Conservation (phyloP, 169 alveolate species). For the Cryptosporidium sp. region DNA sequence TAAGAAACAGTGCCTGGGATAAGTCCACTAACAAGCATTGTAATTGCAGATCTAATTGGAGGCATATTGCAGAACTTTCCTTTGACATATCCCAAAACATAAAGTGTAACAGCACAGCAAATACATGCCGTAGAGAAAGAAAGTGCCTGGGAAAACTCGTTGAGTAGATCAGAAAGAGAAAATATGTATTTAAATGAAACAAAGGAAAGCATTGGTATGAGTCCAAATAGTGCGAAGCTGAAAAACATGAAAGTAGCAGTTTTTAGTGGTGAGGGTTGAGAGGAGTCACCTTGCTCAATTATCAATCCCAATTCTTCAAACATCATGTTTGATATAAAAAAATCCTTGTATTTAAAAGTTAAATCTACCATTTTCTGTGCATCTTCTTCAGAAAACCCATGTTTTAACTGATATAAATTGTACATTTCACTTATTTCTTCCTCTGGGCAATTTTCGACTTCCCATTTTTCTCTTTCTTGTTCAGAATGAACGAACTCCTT, state of each 20-base stretch:
- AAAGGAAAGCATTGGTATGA: slow-evolving; percentile 88
- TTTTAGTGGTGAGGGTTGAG: slow-evolving; percentile 72
- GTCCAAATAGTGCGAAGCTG: slow-evolving; percentile 88
- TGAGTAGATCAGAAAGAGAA: slow-evolving; percentile 58
- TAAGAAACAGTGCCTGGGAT: slow-evolving; percentile 86
- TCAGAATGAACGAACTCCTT: slow-evolving; percentile 84
- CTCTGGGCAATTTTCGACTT: slow-evolving; percentile 90
- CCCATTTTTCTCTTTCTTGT: slow-evolving; percentile 88
- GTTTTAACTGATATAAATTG: slow-evolving; percentile 86
- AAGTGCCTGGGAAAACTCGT: slow-evolving; percentile 31
- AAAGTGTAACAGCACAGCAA: slow-evolving; percentile 82
- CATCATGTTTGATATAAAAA: slow-evolving; percentile 92
- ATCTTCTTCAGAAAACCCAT: slow-evolving; percentile 87
- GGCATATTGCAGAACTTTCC: slow-evolving; percentile 85
- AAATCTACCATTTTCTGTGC: slow-evolving; percentile 88
- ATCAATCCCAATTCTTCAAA: slow-evolving; percentile 91
- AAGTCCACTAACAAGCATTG: slow-evolving; percentile 85
- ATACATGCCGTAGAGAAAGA: slow-evolving; percentile 83
- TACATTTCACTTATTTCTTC: slow-evolving; percentile 90
- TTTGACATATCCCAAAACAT: slow-evolving; percentile 84
- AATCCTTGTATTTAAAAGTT: slow-evolving; percentile 86
- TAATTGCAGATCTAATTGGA: slow-evolving; percentile 82
- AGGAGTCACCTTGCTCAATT: slow-evolving; percentile 83
- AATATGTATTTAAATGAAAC: slow-evolving; percentile 80
- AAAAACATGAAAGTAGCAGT: slow-evolving; percentile 88